Conservation (phyloP, 768 basidiomycete genomes). For the Leccinellum luteum region DNA sequence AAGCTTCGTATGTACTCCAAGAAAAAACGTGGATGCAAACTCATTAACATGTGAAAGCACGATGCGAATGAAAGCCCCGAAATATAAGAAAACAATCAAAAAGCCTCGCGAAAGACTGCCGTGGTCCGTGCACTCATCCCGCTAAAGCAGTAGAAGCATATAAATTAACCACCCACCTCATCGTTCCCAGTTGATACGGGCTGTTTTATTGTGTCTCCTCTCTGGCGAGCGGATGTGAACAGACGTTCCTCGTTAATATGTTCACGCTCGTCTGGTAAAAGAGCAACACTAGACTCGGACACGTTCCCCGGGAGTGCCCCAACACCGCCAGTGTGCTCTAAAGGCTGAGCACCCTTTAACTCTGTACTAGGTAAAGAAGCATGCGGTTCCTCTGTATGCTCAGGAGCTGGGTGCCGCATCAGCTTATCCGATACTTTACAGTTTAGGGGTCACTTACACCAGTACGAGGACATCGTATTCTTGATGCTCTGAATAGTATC, state of each 20-base stretch:
- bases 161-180: constrained; percentile 12
- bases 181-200: background rate
- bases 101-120: background rate
- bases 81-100: constrained; percentile 1
- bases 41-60: background rate
- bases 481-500: background rate
- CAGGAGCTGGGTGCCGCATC: constrained; percentile 9
- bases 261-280: constrained; percentile 46
- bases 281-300: constrained; percentile 46
- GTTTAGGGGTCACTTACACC: constrained; percentile 10
- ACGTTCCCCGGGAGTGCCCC: constrained; percentile 48
- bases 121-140: background rate
- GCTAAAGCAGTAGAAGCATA: background rate
- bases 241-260: constrained; percentile 7
- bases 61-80: background rate
- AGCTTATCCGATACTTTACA: background rate
- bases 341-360: constrained; percentile 31
- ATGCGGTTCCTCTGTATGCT: background rate
- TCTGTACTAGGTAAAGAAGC: constrained; percentile 37
- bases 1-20: background rate
- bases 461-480: background rate
- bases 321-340: constrained; percentile 38
- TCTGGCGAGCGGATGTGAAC: constrained; percentile 7
- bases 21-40: background rate
- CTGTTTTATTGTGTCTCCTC: constrained; percentile 18